These are phyloP conservation scores for Kondoa malvinella DNA, from an alignment of 768 basidiomycete genomes.

Conservation along the genomic window DNA sequence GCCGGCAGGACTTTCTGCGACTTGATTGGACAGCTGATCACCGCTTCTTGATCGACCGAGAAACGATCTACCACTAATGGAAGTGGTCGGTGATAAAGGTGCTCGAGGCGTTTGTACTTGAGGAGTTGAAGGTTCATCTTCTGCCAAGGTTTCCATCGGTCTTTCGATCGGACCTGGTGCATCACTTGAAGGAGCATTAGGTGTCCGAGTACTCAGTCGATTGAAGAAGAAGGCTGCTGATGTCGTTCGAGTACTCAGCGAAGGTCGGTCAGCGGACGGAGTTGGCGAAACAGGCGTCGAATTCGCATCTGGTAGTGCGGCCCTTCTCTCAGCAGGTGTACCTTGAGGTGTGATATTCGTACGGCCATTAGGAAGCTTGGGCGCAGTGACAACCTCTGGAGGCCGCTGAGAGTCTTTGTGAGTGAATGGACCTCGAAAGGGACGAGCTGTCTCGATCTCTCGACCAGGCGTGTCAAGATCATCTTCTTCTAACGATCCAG, in stretches of 20 bases:
- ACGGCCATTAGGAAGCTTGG: no score
- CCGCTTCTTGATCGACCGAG: neutral
- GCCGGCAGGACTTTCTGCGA: neutral
- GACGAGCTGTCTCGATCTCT: neutral
- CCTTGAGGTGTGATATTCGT: neutral
- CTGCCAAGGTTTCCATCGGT: neutral
- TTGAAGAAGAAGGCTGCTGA: neutral
- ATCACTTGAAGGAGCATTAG: neutral
- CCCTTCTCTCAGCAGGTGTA: neutral
- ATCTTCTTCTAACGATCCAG: neutral
- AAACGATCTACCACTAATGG: neutral
- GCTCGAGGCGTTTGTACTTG: neutral
- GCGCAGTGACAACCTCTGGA: neutral
- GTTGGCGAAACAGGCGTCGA: neutral
- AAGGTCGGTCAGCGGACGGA: neutral
- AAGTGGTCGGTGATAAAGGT: neutral
- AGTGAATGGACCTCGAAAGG: neutral
- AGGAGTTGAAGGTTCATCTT: neutral
- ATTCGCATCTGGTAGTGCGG: neutral
- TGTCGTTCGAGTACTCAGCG: neutral
- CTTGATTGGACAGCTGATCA: neutral
- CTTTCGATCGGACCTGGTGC: neutral
- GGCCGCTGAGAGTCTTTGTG: neutral
- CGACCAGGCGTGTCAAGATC: neutral
- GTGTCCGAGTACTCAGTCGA: neutral